Evolutionary conservation across 228 moss, liverwort and hornwort species (phyloP).

Genomic region (Sphagnum magellanicum): DNA sequence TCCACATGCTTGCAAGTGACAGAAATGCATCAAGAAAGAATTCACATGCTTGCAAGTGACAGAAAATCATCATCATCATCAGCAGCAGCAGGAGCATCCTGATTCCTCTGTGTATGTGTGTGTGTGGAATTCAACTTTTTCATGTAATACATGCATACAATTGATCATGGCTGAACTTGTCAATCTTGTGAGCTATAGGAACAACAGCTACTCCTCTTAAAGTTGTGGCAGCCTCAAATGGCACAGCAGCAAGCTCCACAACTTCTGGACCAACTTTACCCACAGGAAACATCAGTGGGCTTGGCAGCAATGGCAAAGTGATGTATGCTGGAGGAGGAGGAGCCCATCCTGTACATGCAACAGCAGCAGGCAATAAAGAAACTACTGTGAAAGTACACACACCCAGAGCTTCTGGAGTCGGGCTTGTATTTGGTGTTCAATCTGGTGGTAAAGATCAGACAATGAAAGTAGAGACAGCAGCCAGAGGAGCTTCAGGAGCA

Average conservation of each 20-base stretch:
- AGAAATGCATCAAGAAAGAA: too few relatives aligned
- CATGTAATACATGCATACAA: neutral
- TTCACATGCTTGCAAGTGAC: too few relatives aligned
- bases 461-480: conserved; percentile 24
- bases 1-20: too few relatives aligned
- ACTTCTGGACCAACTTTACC: conserved; percentile 12
- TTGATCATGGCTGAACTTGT: neutral
- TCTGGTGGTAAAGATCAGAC: conserved; percentile 9
- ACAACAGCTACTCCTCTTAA: too few relatives aligned
- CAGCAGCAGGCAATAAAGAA: conserved; percentile 1
- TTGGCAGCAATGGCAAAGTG: conserved; percentile 24
- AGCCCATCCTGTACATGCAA: too few relatives aligned
- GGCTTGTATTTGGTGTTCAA: too few relatives aligned
- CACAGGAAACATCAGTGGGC: conserved; percentile 3
- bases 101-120: neutral
- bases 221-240: conserved; percentile 17
- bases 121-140: neutral
- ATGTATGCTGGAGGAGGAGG: conserved; percentile 32
- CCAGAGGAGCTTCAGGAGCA: conserved; percentile 15
- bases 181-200: too few relatives aligned
- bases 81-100: too few relatives aligned
- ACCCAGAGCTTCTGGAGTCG: conserved; percentile 2
- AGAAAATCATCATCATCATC: too few relatives aligned
- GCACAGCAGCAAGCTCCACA: conserved; percentile 22
- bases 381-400: conserved; percentile 15